Evolutionary conservation across 306 rosid species (phyloP), one percentile per base, ranked within the genome.

Genomic region (Sesbania bispinosa): DNA sequence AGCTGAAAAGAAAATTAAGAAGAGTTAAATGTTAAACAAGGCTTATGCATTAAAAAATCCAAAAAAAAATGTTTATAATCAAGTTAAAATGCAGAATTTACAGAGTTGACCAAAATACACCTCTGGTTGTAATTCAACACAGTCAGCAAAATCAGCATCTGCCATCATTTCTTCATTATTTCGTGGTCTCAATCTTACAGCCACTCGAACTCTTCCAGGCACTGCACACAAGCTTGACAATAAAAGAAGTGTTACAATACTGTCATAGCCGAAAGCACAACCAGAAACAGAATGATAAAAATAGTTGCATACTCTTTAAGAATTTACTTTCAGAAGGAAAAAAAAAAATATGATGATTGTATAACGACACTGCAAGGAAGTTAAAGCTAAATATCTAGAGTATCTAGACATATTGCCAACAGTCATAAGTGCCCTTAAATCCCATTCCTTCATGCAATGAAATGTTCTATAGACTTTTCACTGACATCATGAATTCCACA

Each of bases 131-230:
- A 93, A 47, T 76, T 93, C 98, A 55, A 93, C 97, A 50, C 97
- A 87, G 51, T 90, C 96, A 32, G 97, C 96, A 80, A 93, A 93
- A 84, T 93, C 98, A 0, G 98, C 89, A 80, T 93, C 98, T 0
- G 96, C 96, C 45, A 57, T 77, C 81, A 78, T 64, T 87, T 93
- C 98, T 79, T 90, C 96, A 13, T 85, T 82, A 83, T 90, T 93
- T 74, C 83, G 85, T 24, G 98, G 98, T 45, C 98, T 85, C 83
- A 93, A 80, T 80, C 97, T 83, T 33, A 90, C 96, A 23, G 96
- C 93, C 79, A 93, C 98, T 73, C 98, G 92, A 71, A 93, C 98
- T 87, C 98, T 82, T 71, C 94, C 98, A 29, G 89, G 94, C 14
- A 93, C 98, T 90, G 55, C 62, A 67, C 78, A 70, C 2, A 65